Evolutionary conservation across 768 basidiomycete species (phyloP).

Genomic region (Stropharia rugosoannulata): DNA sequence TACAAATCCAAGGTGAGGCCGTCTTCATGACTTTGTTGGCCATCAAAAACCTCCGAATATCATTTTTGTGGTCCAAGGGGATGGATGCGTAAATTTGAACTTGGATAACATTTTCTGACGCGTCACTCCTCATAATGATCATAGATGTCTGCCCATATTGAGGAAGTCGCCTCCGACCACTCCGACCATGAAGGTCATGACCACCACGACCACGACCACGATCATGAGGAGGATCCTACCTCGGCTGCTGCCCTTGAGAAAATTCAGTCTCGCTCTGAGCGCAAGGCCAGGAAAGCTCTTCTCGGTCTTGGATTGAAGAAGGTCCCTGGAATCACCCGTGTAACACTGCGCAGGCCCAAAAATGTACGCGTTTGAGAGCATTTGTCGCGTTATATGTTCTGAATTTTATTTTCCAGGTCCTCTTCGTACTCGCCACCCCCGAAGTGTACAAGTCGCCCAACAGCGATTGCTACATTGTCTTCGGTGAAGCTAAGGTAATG

Average conservation of each 20-base stretch:
- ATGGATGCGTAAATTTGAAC: slow-evolving; percentile 32
- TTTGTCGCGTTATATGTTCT: neutral
- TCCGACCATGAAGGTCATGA: slow-evolving; percentile 63
- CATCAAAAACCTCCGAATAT: neutral
- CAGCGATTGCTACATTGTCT: slow-evolving; percentile 98
- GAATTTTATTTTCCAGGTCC: slow-evolving; percentile 46
- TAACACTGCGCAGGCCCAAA: slow-evolving; percentile 93
- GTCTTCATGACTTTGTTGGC: slow-evolving; percentile 11
- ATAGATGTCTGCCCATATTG: slow-evolving; percentile 81
- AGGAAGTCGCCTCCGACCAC: slow-evolving; percentile 82
- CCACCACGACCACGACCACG: slow-evolving; percentile 71
- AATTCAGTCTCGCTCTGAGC: slow-evolving; percentile 91
- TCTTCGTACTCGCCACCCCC: slow-evolving; percentile 90
- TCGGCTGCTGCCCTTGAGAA: slow-evolving; percentile 86
- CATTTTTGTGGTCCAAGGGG: slow-evolving; percentile 2
- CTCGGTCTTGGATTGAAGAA: slow-evolving; percentile 89
- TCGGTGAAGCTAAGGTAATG: slow-evolving; percentile 91
- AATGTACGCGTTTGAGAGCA: slow-evolving; percentile 54
- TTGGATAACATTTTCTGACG: slow-evolving; percentile 32
- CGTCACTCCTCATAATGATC: slow-evolving; percentile 11
- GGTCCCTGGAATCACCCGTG: slow-evolving; percentile 90
- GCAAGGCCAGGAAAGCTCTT: slow-evolving; percentile 94
- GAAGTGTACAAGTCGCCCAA: slow-evolving; percentile 98
- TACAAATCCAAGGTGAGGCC: slow-evolving; percentile 29
- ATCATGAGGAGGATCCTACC: slow-evolving; percentile 79